Evolutionary conservation across 257 asterid species (phyloP), one percentile per base, ranked within the genome.

Genomic region (Prunella vulgaris): DNA sequence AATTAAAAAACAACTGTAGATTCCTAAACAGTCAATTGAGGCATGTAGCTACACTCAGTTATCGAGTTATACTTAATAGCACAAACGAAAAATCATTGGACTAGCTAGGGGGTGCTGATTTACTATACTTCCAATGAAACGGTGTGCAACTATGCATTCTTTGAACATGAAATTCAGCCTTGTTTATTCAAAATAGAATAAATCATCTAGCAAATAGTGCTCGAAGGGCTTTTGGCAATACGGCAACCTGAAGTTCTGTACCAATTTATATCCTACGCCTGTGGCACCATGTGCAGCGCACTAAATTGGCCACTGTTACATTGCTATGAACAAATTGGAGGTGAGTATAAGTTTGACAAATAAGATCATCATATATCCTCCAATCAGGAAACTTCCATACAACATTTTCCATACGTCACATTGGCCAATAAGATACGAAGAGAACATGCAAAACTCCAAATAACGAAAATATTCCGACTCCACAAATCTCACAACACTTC

Each of bases 251-350:
- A 74, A 60, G 32, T 13, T 32, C 37, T 5, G 3, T 4, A 22
- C 46, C 69, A 58, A 61, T 69, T 64, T 21, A 8, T 0, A 14
- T 35, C 49, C 40, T 53, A 64, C 27, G 38, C 52, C 5, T n/a
- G 7, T 2, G 13, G 42, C 66, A 40, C 71, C 79, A 72, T 30
- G 52, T 68, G 78, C 32, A 53, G 33, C 46, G 24, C 70, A n/a
- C 25, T 42, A 78, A 49, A 51, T 72, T 14, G 52, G 40, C 63
- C 51, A 69, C 71, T 44, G 80, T 60, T 69, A 46, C 77, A 77
- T 78, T 28, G 68, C 79, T 48, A 46, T 54, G 24, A 38, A 74
- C 65, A 33, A 54, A 46, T 74, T 35, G 72, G 60, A 66, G 58
- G 61, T 40, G 28, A 24, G 3, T 44, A 59, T 56, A 21, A 21